Percentiles rank a stretch among this genome's conserved stretches.
These are phyloP conservation scores for Xylaria sp. DNA, from an alignment of 495 filamentous ascomycete species.

Conservation along the genomic window DNA sequence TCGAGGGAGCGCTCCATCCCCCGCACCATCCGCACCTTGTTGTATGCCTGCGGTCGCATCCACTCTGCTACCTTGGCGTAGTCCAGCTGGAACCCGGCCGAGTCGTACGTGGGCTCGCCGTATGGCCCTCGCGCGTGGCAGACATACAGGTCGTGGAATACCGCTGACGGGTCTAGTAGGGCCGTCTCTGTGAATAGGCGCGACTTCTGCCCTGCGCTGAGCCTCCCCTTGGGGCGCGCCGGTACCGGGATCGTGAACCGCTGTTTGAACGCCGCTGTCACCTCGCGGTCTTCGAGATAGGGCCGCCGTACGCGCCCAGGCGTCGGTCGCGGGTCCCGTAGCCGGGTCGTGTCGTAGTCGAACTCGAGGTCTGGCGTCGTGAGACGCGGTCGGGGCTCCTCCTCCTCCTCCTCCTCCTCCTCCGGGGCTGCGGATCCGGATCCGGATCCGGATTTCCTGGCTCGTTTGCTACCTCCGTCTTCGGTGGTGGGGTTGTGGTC, in stretches of 20 bases:
- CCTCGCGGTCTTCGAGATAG: not conserved
- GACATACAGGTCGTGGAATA: constrained; percentile 30
- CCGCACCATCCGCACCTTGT: constrained; percentile 20
- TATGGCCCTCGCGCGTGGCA: constrained; percentile 34
- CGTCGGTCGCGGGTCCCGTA: constrained; percentile 34
- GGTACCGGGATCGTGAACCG: constrained; percentile 27
- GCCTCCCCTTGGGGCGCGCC: constrained; percentile 23
- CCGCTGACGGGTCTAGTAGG: constrained; percentile 24
- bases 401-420: constrained; percentile 20
- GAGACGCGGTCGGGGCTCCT: constrained; percentile 27
- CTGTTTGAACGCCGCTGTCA: constrained; percentile 28
- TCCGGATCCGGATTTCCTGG: not conserved
- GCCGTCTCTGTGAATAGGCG: not conserved
- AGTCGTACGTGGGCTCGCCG: constrained; percentile 44
- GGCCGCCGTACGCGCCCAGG: constrained; percentile 33
- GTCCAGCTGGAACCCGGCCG: constrained; percentile 43
- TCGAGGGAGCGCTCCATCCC: constrained; percentile 30
- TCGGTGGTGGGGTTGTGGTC: not conserved
- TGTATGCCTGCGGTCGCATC: constrained; percentile 32
- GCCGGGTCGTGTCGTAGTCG: constrained; percentile 33
- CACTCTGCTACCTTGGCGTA: constrained; percentile 37
- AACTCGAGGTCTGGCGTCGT: constrained; percentile 37
- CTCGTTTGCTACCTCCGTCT: not conserved
- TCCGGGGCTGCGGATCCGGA: not conserved
- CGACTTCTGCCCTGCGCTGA: constrained; percentile 18